phyloP scores from a whole-genome alignment of 2,329 filamentous ascomycete species.

The Dactylellina haptotyla region DNA sequence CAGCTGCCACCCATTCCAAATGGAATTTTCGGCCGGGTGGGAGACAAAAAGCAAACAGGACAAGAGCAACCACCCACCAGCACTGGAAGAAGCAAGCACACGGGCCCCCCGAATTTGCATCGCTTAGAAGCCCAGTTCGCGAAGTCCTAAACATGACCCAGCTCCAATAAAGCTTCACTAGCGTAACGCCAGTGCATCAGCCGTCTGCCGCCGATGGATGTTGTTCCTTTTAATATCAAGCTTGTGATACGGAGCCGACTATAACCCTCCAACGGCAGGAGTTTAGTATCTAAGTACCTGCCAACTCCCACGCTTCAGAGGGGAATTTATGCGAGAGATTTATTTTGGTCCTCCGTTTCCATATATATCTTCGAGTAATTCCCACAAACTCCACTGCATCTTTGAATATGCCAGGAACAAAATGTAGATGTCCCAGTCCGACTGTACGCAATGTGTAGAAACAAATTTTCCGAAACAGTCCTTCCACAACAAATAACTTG shows the following conservation, averaged over 20 bases:
- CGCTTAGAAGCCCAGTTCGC: background rate
- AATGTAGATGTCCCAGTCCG: no score
- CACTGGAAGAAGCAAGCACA: background rate
- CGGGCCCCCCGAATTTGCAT: background rate
- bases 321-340: no score
- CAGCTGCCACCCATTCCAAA: slow-evolving; percentile 18
- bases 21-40: slow-evolving; percentile 14
- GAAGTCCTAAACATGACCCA: background rate
- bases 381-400: no score
- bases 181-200: slow-evolving; percentile 36
- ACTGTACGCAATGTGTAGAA: no score
- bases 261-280: no score
- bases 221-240: slow-evolving; percentile 2
- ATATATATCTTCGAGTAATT: no score
- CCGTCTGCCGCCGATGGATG: background rate
- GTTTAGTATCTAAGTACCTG: background rate
- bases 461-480: background rate
- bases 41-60: slow-evolving; percentile 13
- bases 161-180: no score
- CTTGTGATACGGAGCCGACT: background rate
- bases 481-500: slow-evolving; percentile 10
- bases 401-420: background rate
- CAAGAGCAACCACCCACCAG: background rate
- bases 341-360: no score
- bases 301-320: slow-evolving; percentile 5